Conservation (phyloP, 2,329 filamentous ascomycete genomes). For the Helotiales sp. region DNA sequence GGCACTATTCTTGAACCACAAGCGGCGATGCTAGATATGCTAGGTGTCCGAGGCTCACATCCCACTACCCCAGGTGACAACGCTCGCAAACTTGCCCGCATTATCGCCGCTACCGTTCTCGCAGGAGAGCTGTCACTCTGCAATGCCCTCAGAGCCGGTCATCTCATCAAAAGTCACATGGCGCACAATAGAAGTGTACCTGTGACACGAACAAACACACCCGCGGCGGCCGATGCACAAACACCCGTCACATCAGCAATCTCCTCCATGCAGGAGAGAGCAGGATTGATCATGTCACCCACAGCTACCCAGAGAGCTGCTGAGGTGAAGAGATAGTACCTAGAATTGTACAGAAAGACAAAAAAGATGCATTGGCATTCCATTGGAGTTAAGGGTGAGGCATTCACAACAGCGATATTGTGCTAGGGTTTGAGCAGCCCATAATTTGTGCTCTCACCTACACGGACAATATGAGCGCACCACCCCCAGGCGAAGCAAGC, state of each 20-base stretch:
- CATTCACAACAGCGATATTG: too few relatives aligned
- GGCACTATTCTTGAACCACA: slow-evolving; percentile 97
- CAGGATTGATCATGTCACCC: slow-evolving; percentile 29
- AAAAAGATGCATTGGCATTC: too few relatives aligned
- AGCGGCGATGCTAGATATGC: slow-evolving; percentile 92
- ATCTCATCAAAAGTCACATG: slow-evolving; percentile 93
- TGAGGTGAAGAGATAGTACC: slow-evolving; percentile 22
- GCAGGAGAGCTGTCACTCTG: slow-evolving; percentile 93
- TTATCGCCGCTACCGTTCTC: slow-evolving; percentile 83
- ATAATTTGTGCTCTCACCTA: too few relatives aligned
- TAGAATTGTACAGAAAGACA: too few relatives aligned
- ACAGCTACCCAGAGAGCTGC: slow-evolving; percentile 27
- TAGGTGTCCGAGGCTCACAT: slow-evolving; percentile 89
- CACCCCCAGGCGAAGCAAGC: too few relatives aligned
- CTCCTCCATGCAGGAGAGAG: slow-evolving; percentile 33
- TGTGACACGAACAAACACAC: slow-evolving; percentile 39
- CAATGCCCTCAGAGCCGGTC: slow-evolving; percentile 87
- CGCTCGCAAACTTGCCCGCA: slow-evolving; percentile 80
- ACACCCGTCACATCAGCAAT: slow-evolving; percentile 40
- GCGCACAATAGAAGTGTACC: slow-evolving; percentile 74
- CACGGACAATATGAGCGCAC: too few relatives aligned
- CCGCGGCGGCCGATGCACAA: slow-evolving; percentile 32
- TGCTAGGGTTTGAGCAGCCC: too few relatives aligned
- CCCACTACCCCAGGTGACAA: slow-evolving; percentile 91
- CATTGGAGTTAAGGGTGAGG: too few relatives aligned